Percentiles rank a stretch among this genome's conserved stretches.
phyloP scores from a whole-genome alignment of 2,329 filamentous ascomycete genomes.

The Xylariaceae sp. region DNA sequence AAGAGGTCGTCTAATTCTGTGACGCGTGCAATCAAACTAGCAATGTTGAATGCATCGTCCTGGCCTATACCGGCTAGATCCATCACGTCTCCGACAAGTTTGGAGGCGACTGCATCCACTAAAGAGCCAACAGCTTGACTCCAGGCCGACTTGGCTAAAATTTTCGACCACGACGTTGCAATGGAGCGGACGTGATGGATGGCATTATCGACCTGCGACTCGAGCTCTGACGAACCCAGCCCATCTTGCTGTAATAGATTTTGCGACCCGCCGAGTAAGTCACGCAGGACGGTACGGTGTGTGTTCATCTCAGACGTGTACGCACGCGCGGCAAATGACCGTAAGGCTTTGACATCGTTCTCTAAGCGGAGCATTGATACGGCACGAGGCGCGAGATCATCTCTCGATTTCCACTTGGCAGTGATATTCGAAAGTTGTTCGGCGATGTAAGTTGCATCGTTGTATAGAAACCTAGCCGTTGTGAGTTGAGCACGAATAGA shows the following conservation, averaged over 20 bases:
- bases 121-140: constrained; percentile 61
- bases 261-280: constrained; percentile 59
- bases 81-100: constrained; percentile 60
- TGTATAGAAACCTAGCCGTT: constrained; percentile 59
- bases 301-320: constrained; percentile 60
- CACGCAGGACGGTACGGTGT: constrained; percentile 60
- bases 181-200: constrained; percentile 51
- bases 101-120: constrained; percentile 56
- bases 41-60: constrained; percentile 62
- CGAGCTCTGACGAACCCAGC: constrained; percentile 41
- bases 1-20: constrained; percentile 61
- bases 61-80: constrained; percentile 61
- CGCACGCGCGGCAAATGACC: constrained; percentile 59
- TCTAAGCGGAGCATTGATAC: constrained; percentile 57
- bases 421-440: constrained; percentile 53
- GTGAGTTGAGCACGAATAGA: constrained; percentile 5
- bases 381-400: constrained; percentile 50
- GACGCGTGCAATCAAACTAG: constrained; percentile 55
- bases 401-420: constrained; percentile 50
- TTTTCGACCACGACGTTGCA: constrained; percentile 55
- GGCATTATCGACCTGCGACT: constrained; percentile 48
- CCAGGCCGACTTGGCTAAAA: constrained; percentile 61
- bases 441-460: constrained; percentile 63
- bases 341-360: constrained; percentile 57
- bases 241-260: constrained; percentile 59